A percentile compares a stretch with the other conserved stretches of the same genome.
Conservation (phyloP, 169 alveolate species). For the Babesia divergens region DNA sequence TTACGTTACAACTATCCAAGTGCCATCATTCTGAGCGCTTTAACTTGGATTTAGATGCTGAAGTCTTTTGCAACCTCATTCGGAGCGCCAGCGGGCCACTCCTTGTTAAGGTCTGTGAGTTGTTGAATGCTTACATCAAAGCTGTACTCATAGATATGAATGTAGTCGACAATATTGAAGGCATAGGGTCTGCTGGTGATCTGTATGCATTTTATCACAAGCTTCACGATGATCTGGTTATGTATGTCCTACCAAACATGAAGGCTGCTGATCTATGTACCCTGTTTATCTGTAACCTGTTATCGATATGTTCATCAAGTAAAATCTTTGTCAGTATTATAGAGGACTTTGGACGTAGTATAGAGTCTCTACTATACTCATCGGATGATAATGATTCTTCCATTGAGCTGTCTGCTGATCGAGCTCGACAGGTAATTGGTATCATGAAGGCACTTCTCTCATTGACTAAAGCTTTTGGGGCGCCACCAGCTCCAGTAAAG, state of each 20-base stretch:
- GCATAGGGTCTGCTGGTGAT: constrained; percentile 26
- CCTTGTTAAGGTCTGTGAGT: constrained; percentile 38
- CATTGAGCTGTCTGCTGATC: constrained; percentile 3
- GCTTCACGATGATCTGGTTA: constrained; percentile 39
- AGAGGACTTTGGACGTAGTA: constrained; percentile 9
- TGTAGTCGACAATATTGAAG: constrained; percentile 9
- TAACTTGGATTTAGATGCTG: constrained; percentile 14
- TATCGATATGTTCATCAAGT: constrained; percentile 39
- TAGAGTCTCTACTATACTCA: not conserved
- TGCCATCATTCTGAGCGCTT: constrained; percentile 22
- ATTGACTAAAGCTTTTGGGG: constrained; percentile 46
- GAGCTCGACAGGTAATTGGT: constrained; percentile 47
- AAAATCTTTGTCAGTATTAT: constrained; percentile 13
- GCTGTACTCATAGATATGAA: constrained; percentile 5
- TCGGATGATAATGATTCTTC: not conserved
- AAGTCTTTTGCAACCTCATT: constrained; percentile 2
- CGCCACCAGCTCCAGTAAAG: constrained; percentile 53
- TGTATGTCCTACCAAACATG: constrained; percentile 37
- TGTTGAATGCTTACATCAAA: constrained; percentile 37
- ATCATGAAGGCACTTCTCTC: constrained; percentile 42
- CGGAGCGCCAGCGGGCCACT: constrained; percentile 17
- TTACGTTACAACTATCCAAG: constrained; percentile 9
- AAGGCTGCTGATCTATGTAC: constrained; percentile 49
- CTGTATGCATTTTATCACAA: constrained; percentile 19
- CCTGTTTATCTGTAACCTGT: constrained; percentile 34